Evolutionary conservation across 2,329 filamentous ascomycete species (phyloP).

Genomic region (Pseudogymnoascus sp.): DNA sequence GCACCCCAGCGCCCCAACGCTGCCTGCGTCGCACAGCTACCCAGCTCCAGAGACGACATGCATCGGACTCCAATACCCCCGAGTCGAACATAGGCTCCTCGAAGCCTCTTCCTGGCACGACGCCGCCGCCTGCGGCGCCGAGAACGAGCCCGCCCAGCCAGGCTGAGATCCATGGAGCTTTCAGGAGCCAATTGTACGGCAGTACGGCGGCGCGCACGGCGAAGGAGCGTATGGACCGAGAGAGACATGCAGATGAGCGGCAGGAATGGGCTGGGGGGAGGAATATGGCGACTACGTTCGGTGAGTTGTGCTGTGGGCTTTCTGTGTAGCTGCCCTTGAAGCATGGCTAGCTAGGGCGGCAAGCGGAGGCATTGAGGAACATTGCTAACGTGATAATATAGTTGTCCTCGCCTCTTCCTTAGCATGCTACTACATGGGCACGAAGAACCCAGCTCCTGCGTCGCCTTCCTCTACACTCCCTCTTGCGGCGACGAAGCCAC

Average conservation of each 20-base stretch:
- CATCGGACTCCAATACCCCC: neutral
- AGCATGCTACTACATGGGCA: conserved; percentile 51
- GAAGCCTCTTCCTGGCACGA: neutral
- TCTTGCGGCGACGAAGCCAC: conserved; percentile 44
- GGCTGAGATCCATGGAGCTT: conserved; percentile 34
- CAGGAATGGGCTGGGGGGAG: conserved; percentile 36
- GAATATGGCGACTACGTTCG: conserved; percentile 49
- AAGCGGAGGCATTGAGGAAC: neutral
- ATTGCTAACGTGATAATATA: conserved; percentile 16
- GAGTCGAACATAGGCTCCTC: neutral
- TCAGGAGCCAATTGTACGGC: conserved; percentile 55
- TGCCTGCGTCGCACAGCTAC: neutral
- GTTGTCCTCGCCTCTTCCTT: conserved; percentile 26
- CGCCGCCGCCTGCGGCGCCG: neutral
- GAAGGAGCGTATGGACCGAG: conserved; percentile 49
- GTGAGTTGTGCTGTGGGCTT: conserved; percentile 33
- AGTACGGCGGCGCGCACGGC: conserved; percentile 50
- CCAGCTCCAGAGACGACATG: neutral
- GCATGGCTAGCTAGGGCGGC: neutral
- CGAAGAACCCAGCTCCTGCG: conserved; percentile 44
- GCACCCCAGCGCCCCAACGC: neutral
- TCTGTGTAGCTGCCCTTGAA: neutral
- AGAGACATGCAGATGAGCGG: conserved; percentile 41
- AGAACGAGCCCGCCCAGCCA: neutral
- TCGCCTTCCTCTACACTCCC: conserved; percentile 54